Evolutionary conservation across 495 filamentous ascomycete genomes (phyloP), one percentile per base, ranked within the genome.

Genomic region (Penicillium nucicola): DNA sequence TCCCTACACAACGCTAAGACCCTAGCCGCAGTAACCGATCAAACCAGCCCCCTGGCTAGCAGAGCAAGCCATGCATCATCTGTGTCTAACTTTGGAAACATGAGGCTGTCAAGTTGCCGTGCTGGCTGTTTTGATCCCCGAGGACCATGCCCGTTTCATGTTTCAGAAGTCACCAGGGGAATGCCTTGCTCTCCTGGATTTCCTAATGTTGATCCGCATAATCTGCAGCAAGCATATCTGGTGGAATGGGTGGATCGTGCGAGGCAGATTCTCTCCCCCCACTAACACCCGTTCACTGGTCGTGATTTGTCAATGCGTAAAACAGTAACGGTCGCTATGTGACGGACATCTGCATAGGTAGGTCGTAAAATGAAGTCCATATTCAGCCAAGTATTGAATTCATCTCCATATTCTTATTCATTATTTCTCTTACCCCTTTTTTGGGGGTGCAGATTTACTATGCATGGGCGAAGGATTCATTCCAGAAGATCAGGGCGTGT

Each of bases 1-100:
- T 11, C 18, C 18, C 9, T 32, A 18, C 28, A 25, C 28, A n/a
- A 44, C 25, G 42, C 43, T 17, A 25, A 38, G 33, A 22, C 22
- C 44, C 44, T 47, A 15, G 9, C 45, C 33, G 45, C 45, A 47
- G 23, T 22, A 37, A 34, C 45, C 34, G 45, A 47, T 39, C 34
- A 37, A n/a, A 28, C 13, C 13, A 19, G 15, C 25, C 30, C 42
- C 23, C 45, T n/a, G 10, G 25, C 23, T 47, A 19, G 23, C 38
- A 38, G n/a, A 23, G 34, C 23, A 47, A 9, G 41, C n/a, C 14
- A 14, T 43, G 41, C 28, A 47, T 35, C 17, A 48, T 32, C 12
- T 15, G 36, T 39, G 20, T 40, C 45, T 48, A 48, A 48, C 38
- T 17, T 48, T 48, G 45, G 45, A 48, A 45, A 31, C 35, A 35